Conservation (phyloP, 106 monocot species). For the Dioscorea zingiberensis region DNA sequence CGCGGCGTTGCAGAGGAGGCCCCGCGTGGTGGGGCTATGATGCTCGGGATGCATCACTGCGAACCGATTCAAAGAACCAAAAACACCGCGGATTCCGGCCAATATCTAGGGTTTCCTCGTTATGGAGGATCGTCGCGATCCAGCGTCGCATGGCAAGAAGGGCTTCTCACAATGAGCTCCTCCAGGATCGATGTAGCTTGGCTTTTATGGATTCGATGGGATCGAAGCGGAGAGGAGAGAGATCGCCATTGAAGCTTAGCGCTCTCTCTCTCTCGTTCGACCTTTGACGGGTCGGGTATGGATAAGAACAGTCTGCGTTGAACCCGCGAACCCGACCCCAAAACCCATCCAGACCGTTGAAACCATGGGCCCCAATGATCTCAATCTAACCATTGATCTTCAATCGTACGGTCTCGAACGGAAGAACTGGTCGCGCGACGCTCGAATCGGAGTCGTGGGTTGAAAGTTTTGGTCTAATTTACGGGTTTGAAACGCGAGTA, state of each 20-base stretch:
- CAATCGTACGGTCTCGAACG: background rate
- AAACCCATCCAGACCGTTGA: too few species aligned
- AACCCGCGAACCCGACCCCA: too few species aligned
- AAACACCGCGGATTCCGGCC: background rate
- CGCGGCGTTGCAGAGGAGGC: constrained; percentile 49
- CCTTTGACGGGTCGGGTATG: too few species aligned
- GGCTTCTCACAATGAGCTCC: background rate
- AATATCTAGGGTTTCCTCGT: constrained; percentile 19
- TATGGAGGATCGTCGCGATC: constrained; percentile 5
- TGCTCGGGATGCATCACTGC: background rate
- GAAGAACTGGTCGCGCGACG: background rate
- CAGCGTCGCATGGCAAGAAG: constrained; percentile 26
- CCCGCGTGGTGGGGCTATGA: constrained; percentile 21
- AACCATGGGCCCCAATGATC: too few species aligned
- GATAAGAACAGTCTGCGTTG: too few species aligned
- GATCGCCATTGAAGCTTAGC: background rate
- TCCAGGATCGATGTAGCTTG: background rate
- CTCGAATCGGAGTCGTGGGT: too few species aligned
- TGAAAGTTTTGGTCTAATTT: background rate
- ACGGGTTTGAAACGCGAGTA: background rate
- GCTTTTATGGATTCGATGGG: background rate
- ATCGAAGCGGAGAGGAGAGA: constrained; percentile 1
- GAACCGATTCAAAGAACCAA: constrained; percentile 9
- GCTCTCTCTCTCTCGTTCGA: too few species aligned
- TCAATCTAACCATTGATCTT: too few species aligned